Evolutionary conservation across 768 basidiomycete species (phyloP).

Genomic region (Russula foetens): DNA sequence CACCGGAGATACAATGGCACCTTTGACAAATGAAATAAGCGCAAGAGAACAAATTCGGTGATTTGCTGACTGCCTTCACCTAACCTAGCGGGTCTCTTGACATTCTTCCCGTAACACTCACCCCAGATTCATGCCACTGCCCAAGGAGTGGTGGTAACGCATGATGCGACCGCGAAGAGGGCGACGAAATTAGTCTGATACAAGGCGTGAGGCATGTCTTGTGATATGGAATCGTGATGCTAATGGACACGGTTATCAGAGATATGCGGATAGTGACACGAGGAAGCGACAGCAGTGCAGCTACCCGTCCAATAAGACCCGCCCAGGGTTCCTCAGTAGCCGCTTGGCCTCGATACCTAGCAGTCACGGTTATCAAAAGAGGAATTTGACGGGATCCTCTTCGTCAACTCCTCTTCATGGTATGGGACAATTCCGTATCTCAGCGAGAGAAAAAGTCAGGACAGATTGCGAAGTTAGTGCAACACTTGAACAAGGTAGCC

Average conservation of each 20-base stretch:
- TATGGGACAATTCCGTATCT: background rate
- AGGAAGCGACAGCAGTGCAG: background rate
- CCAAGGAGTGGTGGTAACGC: background rate
- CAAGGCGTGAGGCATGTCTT: background rate
- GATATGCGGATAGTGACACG: background rate
- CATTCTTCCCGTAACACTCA: no score
- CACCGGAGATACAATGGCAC: no score
- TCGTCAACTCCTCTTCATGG: background rate
- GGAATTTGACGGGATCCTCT: background rate
- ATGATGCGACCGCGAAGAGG: background rate
- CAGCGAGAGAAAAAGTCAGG: no score
- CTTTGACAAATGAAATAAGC: background rate
- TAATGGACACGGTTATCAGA: background rate
- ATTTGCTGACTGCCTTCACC: no score
- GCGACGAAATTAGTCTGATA: background rate
- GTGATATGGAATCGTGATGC: no score
- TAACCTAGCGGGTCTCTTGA: no score
- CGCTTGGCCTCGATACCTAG: background rate
- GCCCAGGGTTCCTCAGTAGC: background rate
- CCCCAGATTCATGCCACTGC: background rate
- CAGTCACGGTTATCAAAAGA: background rate
- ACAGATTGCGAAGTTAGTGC: no score
- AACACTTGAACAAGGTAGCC: no score
- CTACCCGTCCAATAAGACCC: background rate
- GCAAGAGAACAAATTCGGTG: background rate